phyloP scores from a whole-genome alignment of 129 eudicot species.

The Apium graveolens region DNA sequence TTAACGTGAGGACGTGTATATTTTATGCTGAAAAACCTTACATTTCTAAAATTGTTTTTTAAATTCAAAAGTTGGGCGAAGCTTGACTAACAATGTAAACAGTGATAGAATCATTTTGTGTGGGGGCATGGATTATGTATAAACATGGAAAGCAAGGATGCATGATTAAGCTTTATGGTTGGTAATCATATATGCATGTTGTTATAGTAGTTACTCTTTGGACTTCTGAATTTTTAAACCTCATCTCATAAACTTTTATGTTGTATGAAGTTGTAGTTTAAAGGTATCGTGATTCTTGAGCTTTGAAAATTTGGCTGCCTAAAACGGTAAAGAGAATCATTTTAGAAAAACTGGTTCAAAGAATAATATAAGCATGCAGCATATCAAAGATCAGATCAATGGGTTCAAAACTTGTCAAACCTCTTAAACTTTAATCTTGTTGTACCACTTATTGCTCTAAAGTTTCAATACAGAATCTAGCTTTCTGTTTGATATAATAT shows the following conservation, averaged over 20 bases:
- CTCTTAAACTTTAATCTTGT: neutral
- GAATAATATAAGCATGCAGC: neutral
- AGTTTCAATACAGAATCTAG: neutral
- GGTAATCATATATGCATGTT: neutral
- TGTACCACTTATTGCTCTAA: neutral
- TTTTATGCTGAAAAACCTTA: constrained; percentile 14
- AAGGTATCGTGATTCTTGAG: constrained; percentile 8
- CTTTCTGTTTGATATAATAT: neutral
- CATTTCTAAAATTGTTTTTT: neutral
- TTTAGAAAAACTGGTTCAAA: no score
- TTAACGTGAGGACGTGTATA: neutral
- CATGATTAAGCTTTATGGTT: neutral
- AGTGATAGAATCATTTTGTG: constrained; percentile 17
- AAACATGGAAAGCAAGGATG: constrained; percentile 9
- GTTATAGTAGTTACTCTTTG: neutral
- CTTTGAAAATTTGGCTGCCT: constrained; percentile 28
- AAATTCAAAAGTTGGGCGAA: constrained; percentile 39
- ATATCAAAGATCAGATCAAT: neutral
- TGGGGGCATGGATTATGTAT: constrained; percentile 20
- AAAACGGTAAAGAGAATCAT: constrained; percentile 3
- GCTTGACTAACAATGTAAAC: constrained; percentile 13
- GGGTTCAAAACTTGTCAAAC: neutral
- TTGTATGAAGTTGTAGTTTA: neutral
- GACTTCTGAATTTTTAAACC: neutral
- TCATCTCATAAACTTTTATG: neutral